These are phyloP conservation scores for Meyerozyma smithsonii DNA, from an alignment of 1,139 yeast genomes.

Conservation along the genomic window DNA sequence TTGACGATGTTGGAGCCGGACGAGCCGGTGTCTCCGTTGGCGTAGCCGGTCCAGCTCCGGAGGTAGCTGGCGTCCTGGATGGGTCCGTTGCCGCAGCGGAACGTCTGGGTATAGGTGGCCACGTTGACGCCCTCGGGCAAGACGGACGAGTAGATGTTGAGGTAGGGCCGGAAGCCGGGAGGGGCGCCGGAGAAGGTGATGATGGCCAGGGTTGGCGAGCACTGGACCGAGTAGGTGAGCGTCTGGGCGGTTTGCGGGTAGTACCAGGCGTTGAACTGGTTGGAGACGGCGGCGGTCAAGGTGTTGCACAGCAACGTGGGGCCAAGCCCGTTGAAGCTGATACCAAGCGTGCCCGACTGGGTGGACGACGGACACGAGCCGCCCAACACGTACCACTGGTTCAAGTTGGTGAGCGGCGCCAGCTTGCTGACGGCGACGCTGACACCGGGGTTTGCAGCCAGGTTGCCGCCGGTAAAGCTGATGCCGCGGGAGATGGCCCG, in stretches of 20 bases:
- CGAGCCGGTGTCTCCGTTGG: slow-evolving; percentile 5
- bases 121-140: slow-evolving; percentile 4
- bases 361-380: slow-evolving; percentile 1
- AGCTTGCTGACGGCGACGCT: slow-evolving; percentile 6
- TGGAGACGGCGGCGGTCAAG: not conserved
- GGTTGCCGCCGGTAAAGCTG: slow-evolving; percentile 9
- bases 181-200: slow-evolving; percentile 1
- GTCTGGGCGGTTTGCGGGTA: slow-evolving; percentile 1
- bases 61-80: slow-evolving; percentile 1
- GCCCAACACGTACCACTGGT: not conserved
- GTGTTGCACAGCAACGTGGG: slow-evolving; percentile 3
- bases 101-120: not conserved
- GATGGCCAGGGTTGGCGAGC: not conserved
- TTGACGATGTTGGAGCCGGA: slow-evolving; percentile 5
- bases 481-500: slow-evolving; percentile 30
- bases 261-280: slow-evolving; percentile 3
- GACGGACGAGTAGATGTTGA: not conserved
- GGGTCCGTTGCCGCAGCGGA: not conserved
- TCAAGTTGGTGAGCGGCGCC: not conserved
- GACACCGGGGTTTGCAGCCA: not conserved
- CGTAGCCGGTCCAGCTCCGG: slow-evolving; percentile 12
- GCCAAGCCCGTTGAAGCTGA: slow-evolving; percentile 4
- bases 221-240: not conserved
- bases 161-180: not conserved
- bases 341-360: slow-evolving; percentile 1